phyloP scores from a whole-genome alignment of 768 basidiomycete genomes.

The Boletellus ananas region DNA sequence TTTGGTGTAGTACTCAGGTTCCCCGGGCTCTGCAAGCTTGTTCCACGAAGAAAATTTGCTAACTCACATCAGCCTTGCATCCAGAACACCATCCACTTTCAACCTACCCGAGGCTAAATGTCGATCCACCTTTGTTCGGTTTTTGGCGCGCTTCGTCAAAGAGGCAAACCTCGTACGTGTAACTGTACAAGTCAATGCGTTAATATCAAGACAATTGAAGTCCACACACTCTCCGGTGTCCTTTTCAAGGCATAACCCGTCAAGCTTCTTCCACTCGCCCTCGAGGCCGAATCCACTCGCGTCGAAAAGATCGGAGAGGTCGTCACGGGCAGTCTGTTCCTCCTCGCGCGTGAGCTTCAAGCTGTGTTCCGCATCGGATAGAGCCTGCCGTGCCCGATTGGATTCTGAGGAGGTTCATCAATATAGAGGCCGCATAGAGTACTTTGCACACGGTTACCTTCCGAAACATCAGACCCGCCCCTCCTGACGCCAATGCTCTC shows the following conservation, averaged over 20 bases:
- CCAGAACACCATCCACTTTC: not conserved
- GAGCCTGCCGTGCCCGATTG: constrained; percentile 57
- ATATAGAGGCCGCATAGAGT: not conserved
- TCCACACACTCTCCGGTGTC: constrained; percentile 84
- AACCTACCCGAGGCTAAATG: constrained; percentile 79
- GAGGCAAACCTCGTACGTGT: constrained; percentile 91
- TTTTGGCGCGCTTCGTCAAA: constrained; percentile 88
- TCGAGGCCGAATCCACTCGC: constrained; percentile 64
- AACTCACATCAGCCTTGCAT: constrained; percentile 5
- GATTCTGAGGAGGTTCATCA: constrained; percentile 39
- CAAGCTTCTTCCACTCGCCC: constrained; percentile 97
- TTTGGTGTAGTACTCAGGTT: constrained; percentile 71
- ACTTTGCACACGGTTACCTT: constrained; percentile 31
- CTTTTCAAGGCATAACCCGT: constrained; percentile 73
- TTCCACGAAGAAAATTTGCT: constrained; percentile 86
- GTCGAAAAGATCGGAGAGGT: constrained; percentile 64
- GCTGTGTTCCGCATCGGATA: constrained; percentile 58
- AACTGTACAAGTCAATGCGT: constrained; percentile 44
- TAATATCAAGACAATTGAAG: not conserved
- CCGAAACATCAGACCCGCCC: constrained; percentile 34
- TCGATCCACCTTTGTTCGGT: constrained; percentile 71
- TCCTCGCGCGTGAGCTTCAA: constrained; percentile 52
- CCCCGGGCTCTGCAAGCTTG: constrained; percentile 49
- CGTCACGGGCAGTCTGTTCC: constrained; percentile 50
- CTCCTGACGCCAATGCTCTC: constrained; percentile 57